A percentile compares a stretch with the other conserved stretches of the same genome.
Evolutionary conservation across 2,329 filamentous ascomycete species (phyloP).

Genomic region (Tolypocladium cylindrosporum): DNA sequence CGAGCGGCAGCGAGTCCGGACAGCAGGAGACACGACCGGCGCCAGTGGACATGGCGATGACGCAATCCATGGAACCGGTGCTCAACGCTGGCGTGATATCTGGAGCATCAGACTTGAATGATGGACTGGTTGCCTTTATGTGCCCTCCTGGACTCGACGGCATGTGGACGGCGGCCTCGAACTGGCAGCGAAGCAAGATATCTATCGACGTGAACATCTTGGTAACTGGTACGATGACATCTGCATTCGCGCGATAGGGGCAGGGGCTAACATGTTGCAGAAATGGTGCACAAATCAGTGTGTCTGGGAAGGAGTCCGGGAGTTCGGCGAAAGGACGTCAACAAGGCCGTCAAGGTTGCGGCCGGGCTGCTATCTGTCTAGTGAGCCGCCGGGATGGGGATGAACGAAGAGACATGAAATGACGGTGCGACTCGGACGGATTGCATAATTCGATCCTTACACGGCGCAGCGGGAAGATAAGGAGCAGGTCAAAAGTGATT

Average conservation of each 20-base stretch:
- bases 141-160: conserved; percentile 1
- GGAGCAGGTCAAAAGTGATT: not conserved
- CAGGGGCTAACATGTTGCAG: conserved; percentile 11
- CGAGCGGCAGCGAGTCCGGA: not conserved
- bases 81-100: not conserved
- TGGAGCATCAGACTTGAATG: not conserved
- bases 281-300: conserved; percentile 23
- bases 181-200: conserved; percentile 20
- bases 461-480: not conserved
- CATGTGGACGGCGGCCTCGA: conserved; percentile 6
- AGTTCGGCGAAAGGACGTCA: conserved; percentile 26
- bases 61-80: not conserved
- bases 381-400: not conserved
- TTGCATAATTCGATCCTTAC: too few relatives aligned
- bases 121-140: conserved; percentile 1
- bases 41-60: not conserved
- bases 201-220: conserved; percentile 24
- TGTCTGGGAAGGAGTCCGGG: conserved; percentile 30
- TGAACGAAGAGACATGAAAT: not conserved
- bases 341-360: conserved; percentile 19
- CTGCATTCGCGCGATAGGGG: not conserved
- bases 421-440: not conserved
- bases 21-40: not conserved
- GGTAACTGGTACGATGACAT: conserved; percentile 19
- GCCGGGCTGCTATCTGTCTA: conserved; percentile 5